Conservation (phyloP, 768 basidiomycete species). For the Kwoniella sp. region DNA sequence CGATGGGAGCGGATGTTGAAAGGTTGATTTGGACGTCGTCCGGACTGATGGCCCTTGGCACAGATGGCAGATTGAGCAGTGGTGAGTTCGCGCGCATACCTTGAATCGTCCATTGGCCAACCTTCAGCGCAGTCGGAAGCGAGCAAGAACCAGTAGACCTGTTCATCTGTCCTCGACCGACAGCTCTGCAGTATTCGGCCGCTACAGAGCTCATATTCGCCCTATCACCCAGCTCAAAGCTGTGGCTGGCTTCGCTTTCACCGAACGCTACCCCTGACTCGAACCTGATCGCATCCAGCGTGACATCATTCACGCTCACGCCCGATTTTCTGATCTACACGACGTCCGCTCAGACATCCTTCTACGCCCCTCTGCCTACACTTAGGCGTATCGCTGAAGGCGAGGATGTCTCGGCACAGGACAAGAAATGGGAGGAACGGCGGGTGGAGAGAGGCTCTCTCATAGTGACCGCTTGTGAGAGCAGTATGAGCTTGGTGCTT, state of each 20-base stretch:
- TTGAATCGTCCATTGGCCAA: neutral
- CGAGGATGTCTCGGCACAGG: slow-evolving; percentile 34
- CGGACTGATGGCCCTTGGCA: slow-evolving; percentile 22
- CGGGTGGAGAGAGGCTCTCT: slow-evolving; percentile 83
- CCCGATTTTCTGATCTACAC: slow-evolving; percentile 79
- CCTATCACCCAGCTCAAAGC: slow-evolving; percentile 62
- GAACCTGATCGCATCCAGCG: slow-evolving; percentile 43
- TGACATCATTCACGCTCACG: slow-evolving; percentile 63
- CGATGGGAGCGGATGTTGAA: slow-evolving; percentile 7
- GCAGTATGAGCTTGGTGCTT: slow-evolving; percentile 78
- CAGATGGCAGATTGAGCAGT: slow-evolving; percentile 2
- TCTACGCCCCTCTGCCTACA: slow-evolving; percentile 61
- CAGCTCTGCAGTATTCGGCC: slow-evolving; percentile 19
- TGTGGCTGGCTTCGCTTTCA: slow-evolving; percentile 52
- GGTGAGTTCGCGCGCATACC: slow-evolving; percentile 5
- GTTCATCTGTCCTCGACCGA: slow-evolving; percentile 26
- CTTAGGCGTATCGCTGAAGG: slow-evolving; percentile 27
- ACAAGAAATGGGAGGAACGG: slow-evolving; percentile 62
- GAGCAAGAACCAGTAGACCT: slow-evolving; percentile 13
- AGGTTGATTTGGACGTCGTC: slow-evolving; percentile 15
- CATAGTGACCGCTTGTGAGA: slow-evolving; percentile 83
- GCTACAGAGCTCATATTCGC: slow-evolving; percentile 56
- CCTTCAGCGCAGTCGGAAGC: slow-evolving; percentile 8
- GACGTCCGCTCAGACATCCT: slow-evolving; percentile 72
- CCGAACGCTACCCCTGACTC: slow-evolving; percentile 1